A percentile compares a stretch with the other conserved stretches of the same genome.
These are phyloP conservation scores for Chlamydomonas schloesseri DNA, from an alignment of 139 green algal genomes.

Conservation along the genomic window DNA sequence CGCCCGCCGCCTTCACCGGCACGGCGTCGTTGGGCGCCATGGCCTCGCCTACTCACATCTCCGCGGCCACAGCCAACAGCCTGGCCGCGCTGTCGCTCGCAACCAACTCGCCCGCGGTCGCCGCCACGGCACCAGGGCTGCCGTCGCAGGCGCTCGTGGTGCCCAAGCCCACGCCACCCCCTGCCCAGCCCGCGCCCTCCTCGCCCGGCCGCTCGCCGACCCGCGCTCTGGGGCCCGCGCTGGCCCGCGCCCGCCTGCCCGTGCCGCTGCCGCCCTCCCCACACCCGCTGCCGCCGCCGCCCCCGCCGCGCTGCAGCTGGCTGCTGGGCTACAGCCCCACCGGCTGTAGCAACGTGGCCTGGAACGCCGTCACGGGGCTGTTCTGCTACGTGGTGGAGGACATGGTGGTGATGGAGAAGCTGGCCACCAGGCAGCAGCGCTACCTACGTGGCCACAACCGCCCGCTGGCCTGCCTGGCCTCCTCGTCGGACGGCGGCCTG, in stretches of 20 bases:
- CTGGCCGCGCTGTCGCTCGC: too few species aligned
- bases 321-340: conserved; percentile 52
- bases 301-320: conserved; percentile 7
- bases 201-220: too few species aligned
- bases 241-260: too few species aligned
- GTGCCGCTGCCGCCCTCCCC: neutral
- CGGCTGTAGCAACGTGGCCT: conserved; percentile 45
- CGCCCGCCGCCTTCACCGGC: neutral
- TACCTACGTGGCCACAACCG: conserved; percentile 39
- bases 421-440: conserved; percentile 52
- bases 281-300: neutral
- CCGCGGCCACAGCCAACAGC: too few species aligned
- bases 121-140: too few species aligned
- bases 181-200: too few species aligned
- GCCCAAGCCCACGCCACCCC: too few species aligned
- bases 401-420: conserved; percentile 67
- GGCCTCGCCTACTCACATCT: too few species aligned
- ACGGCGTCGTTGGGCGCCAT: too few species aligned
- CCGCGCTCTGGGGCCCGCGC: too few species aligned
- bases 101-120: too few species aligned
- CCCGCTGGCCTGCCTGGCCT: conserved; percentile 14
- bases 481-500: conserved; percentile 5
- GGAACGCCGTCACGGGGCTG: conserved; percentile 47
- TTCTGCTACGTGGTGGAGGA: conserved; percentile 64
- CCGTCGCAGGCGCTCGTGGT: too few species aligned